phyloP scores from a whole-genome alignment of 768 basidiomycete genomes.

The Tricholoma bakamatsutake region DNA sequence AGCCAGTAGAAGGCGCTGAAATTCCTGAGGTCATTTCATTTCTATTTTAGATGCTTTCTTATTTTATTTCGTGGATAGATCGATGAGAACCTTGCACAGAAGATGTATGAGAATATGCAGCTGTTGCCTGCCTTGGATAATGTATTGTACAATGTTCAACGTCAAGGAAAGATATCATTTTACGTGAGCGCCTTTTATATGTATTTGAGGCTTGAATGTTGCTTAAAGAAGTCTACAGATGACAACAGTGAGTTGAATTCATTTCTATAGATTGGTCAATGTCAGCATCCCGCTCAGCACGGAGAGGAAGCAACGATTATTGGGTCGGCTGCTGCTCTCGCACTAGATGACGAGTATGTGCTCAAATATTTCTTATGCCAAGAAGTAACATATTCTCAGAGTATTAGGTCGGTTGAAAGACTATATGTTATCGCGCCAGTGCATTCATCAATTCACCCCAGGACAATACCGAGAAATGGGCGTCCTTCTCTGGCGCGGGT shows the following conservation, averaged over 20 bases:
- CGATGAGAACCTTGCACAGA: conserved; percentile 59
- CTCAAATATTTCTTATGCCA: neutral
- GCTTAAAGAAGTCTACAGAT: conserved; percentile 41
- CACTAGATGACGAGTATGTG: conserved; percentile 76
- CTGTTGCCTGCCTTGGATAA: conserved; percentile 82
- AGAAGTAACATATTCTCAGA: conserved; percentile 27
- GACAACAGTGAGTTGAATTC: conserved; percentile 47
- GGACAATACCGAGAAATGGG: conserved; percentile 94
- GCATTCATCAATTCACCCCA: conserved; percentile 20
- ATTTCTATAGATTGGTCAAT: conserved; percentile 5
- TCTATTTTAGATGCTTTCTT: neutral
- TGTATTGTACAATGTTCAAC: conserved; percentile 85
- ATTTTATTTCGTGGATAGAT: conserved; percentile 35
- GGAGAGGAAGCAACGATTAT: conserved; percentile 91
- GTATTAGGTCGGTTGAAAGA: conserved; percentile 55
- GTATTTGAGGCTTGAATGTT: neutral
- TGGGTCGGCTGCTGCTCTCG: conserved; percentile 84
- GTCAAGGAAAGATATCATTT: conserved; percentile 90
- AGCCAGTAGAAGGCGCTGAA: conserved; percentile 65
- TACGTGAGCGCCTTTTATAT: conserved; percentile 48
- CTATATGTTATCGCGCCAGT: neutral
- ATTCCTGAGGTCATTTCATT: conserved; percentile 58
- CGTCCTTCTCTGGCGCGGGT: conserved; percentile 85
- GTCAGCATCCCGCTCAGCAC: conserved; percentile 37
- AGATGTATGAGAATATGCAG: conserved; percentile 75